Evolutionary conservation across 768 basidiomycete genomes (phyloP).

Genomic region (Serpula lacrymans): DNA sequence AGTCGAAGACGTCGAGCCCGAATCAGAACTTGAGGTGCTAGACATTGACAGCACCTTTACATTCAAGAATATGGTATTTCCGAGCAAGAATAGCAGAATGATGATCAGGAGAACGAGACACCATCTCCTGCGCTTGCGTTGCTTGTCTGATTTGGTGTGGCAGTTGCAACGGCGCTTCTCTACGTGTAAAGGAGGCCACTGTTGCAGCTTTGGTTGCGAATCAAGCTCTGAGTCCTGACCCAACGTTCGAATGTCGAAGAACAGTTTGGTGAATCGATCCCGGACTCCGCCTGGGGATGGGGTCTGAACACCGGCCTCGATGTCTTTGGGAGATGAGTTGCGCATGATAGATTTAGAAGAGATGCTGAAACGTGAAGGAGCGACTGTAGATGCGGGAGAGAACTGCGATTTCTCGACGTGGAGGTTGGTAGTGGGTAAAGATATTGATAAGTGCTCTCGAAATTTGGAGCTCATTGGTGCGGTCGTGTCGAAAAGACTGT

Average conservation of each 20-base stretch:
- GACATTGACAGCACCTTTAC: conserved; percentile 27
- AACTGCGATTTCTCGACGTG: conserved; percentile 36
- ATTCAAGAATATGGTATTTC: conserved; percentile 37
- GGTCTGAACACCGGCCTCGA: conserved; percentile 19
- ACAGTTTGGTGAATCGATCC: conserved; percentile 33
- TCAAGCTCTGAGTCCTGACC: conserved; percentile 21
- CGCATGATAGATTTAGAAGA: conserved; percentile 21
- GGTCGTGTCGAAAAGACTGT: too few relatives aligned
- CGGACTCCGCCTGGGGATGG: conserved; percentile 19
- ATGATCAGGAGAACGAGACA: conserved; percentile 33
- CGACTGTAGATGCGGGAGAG: conserved; percentile 40
- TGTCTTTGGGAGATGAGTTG: conserved; percentile 18
- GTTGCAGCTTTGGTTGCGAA: conserved; percentile 17
- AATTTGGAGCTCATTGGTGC: conserved; percentile 26
- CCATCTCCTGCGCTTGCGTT: conserved; percentile 26
- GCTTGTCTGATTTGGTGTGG: conserved; percentile 18
- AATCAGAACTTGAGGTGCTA: conserved; percentile 8
- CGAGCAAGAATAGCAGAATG: conserved; percentile 40
- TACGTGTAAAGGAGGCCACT: conserved; percentile 39
- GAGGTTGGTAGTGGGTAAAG: conserved; percentile 8
- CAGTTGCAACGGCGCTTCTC: conserved; percentile 30
- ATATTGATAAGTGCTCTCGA: conserved; percentile 27
- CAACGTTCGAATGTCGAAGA: conserved; percentile 33
- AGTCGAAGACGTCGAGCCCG: conserved; percentile 15
- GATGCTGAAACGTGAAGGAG: conserved; percentile 22